Base-by-base conservation (phyloP, 2,329 filamentous ascomycete species). In the Claviceps pusilla region DNA sequence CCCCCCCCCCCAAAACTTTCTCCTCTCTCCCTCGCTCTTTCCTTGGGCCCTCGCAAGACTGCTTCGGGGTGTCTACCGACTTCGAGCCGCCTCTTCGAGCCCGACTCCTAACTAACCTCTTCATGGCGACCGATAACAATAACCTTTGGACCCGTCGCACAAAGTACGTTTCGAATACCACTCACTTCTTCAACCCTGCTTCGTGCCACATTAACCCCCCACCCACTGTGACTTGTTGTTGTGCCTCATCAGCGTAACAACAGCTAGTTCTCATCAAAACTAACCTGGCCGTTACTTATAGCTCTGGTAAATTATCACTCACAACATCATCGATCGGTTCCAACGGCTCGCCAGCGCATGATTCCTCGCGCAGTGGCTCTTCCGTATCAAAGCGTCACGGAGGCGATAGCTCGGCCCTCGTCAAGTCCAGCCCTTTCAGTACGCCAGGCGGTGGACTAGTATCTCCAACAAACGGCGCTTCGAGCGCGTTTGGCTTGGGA, bases 401-500 rank as follows among this genome's bases (percentile, higher is more conserved):
- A 68, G 80, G 80, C 69, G 80, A 86, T 66, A 57, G 61, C 59
- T 83, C 83, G 60, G 88, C 87, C 63, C 84, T 89, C 67, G 83
- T 82, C 65, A 84, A 83, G 68, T 76, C 79, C 58, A 93, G 89
- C 69, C 85, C 89, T 29, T 91, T 95, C 74, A 76, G 82, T 62
- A 82, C 87, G 85, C 57, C 80, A 86, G 63, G 82, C 80, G 57
- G 79, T 77, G 62, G 64, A 48, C 54, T 69, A 55, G 64, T 64
- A 43, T 69, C 68, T 41, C 68, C 68, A 28, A 68, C 66, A 35
- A 80, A 79, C 55, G 80, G 80, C 55, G 88, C 87, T 54, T 89
- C 89, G 19, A 90, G 86, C 64, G 90, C 91, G 56, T 98, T 98
- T 71, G 90, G 89, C 51, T 76, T 98, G 57, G 93, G 93, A 45